Evolutionary conservation across 2,329 filamentous ascomycete species (phyloP).

Genomic region (Xylaria sp.): DNA sequence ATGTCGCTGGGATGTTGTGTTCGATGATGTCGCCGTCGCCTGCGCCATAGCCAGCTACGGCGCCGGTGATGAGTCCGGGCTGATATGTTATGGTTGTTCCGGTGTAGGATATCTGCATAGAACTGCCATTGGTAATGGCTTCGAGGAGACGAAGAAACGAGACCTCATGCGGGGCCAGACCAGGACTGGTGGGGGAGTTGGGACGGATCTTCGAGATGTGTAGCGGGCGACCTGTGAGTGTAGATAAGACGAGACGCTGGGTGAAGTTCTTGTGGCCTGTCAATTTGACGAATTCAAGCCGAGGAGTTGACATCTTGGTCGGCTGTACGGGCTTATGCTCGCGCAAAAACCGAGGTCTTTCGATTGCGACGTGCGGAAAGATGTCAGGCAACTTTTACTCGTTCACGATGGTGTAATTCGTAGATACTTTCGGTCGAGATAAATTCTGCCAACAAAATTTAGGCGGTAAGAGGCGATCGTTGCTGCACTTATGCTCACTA

Average conservation of each 20-base stretch:
- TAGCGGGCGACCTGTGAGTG: conserved; percentile 80
- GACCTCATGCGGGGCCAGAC: conserved; percentile 86
- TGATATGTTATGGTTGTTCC: conserved; percentile 90
- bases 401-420: background rate
- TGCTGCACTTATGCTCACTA: background rate
- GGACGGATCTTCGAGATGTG: conserved; percentile 93
- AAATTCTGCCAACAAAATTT: conserved; percentile 32
- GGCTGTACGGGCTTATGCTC: conserved; percentile 6
- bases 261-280: conserved; percentile 78
- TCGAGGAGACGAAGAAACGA: conserved; percentile 94
- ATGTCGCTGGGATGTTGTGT: conserved; percentile 72
- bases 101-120: conserved; percentile 93
- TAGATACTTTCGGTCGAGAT: conserved; percentile 10
- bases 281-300: conserved; percentile 63
- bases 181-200: conserved; percentile 77
- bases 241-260: conserved; percentile 81
- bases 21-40: conserved; percentile 66
- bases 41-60: conserved; percentile 65
- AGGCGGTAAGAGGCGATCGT: conserved; percentile 25
- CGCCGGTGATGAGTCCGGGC: conserved; percentile 86
- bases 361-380: background rate
- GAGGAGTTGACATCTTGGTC: conserved; percentile 28
- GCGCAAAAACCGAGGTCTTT: background rate
- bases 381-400: background rate
- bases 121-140: conserved; percentile 87